A percentile compares a stretch with the other conserved stretches of the same genome.
phyloP scores from a whole-genome alignment of 495 filamentous ascomycete species.

The Hamigera avellanea region DNA sequence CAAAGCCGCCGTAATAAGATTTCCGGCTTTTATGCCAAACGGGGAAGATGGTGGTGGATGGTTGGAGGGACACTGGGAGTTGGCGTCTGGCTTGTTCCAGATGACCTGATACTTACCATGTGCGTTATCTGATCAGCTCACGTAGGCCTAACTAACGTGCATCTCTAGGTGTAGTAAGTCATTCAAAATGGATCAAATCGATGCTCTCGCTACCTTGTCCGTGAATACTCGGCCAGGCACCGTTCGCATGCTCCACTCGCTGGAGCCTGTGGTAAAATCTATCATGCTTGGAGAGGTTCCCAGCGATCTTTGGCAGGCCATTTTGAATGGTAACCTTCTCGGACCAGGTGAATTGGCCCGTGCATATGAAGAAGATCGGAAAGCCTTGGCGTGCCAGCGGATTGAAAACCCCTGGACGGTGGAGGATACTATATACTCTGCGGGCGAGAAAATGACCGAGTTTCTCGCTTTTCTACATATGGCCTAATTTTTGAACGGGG shows the following conservation, averaged over 20 bases:
- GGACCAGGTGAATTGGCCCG: background rate
- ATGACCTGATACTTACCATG: background rate
- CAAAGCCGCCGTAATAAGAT: background rate
- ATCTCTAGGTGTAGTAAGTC: background rate
- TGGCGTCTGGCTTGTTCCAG: background rate
- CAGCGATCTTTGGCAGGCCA: background rate
- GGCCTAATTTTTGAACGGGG: no score
- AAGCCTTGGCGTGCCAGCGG: background rate
- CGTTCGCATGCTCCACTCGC: background rate
- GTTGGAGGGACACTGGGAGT: background rate
- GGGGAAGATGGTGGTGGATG: background rate
- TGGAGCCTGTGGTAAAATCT: background rate
- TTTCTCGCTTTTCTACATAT: no score
- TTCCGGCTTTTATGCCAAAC: background rate
- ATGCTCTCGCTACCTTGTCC: background rate
- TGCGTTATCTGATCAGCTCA: background rate
- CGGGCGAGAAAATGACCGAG: slow-evolving; percentile 1
- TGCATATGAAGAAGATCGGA: background rate
- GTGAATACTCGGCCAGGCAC: background rate
- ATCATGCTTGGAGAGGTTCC: background rate
- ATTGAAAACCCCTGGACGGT: background rate
- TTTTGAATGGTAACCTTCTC: slow-evolving; percentile 2
- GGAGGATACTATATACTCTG: background rate
- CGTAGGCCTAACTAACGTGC: background rate
- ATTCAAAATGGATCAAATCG: background rate